These are phyloP conservation scores for Coemansia sp. DNA, from an alignment of 192 early-diverging fungal genomes.

Conservation along the genomic window DNA sequence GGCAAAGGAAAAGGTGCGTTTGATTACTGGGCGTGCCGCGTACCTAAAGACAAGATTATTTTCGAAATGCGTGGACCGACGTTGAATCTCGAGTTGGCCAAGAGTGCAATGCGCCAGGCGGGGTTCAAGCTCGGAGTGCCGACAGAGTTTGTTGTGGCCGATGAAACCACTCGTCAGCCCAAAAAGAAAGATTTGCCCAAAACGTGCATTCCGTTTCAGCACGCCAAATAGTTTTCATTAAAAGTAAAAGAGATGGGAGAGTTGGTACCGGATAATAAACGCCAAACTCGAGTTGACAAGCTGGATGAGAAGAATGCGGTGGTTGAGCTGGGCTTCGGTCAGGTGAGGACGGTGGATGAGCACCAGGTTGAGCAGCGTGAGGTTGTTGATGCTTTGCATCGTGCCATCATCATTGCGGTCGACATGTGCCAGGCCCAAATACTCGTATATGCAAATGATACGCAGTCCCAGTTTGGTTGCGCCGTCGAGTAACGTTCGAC, in stretches of 20 bases:
- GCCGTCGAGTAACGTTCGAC: conserved; percentile 37
- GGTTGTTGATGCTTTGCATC: conserved; percentile 75
- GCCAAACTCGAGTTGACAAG: conserved; percentile 64
- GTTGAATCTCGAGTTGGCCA: conserved; percentile 69
- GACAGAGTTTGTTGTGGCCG: conserved; percentile 44
- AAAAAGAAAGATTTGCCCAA: conserved; percentile 45
- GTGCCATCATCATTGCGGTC: conserved; percentile 35
- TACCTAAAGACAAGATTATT: conserved; percentile 83
- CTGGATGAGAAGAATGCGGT: conserved; percentile 68
- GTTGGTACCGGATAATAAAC: conserved; percentile 77
- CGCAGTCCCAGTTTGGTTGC: conserved; percentile 29
- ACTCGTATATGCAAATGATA: conserved; percentile 39
- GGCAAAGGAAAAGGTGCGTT: conserved; percentile 96
- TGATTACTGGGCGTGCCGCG: conserved; percentile 90
- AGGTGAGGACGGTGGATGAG: conserved; percentile 77
- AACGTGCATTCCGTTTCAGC: conserved; percentile 47
- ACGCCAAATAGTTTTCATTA: conserved; percentile 37
- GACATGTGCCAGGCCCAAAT: conserved; percentile 25
- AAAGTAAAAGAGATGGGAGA: conserved; percentile 83
- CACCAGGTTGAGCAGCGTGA: conserved; percentile 90
- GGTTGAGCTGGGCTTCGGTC: conserved; percentile 64
- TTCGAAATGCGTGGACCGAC: conserved; percentile 81
- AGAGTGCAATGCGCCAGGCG: conserved; percentile 49
- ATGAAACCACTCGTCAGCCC: conserved; percentile 44
- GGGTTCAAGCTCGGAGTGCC: conserved; percentile 49